Evolutionary conservation across 2,329 filamentous ascomycete species (phyloP), one percentile per base, ranked within the genome.

Genomic region (Claviceps paspali): DNA sequence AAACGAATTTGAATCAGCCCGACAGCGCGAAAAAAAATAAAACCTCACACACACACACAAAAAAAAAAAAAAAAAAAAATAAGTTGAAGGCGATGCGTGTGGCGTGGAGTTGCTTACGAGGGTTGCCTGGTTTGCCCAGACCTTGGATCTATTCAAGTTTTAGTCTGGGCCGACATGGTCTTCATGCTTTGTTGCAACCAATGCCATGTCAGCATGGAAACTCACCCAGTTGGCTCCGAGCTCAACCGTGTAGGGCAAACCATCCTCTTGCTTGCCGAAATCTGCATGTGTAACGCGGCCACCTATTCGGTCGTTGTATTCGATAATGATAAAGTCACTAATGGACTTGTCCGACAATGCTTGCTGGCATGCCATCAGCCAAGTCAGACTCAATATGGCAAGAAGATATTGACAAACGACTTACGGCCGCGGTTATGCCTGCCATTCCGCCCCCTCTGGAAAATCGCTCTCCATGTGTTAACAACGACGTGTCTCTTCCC

Each of bases 171-270:
- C 17, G 19, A 30, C 12, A 18, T 19, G 11, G 17, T 5, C 10
- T 18, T 15, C 14, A n/a, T n/a, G n/a, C n/a, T n/a, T n/a, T n/a
- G n/a, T n/a, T n/a, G n/a, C n/a, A n/a, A n/a, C n/a, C n/a, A n/a
- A n/a, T n/a, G n/a, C n/a, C n/a, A n/a, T n/a, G n/a, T n/a, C n/a
- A n/a, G n/a, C n/a, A n/a, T 8, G 3, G n/a, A 29, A 12, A 34
- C 41, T 19, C 17, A 65, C 52, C 78, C 78, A 82, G 43, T 82
- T 82, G 6, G 78, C 77, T 2, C 78, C 78, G 0, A 78, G 56
- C 50, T 82, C 78, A 8, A 82, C 61, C 0, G 60, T 63, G 41
- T 73, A 76, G 0, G 70, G 65, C 1, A 64, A 58, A 0, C 72
- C 72, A 26, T 69, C 57, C 0, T 54, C 26, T 3, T 55, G 51